Percentiles rank a stretch among this genome's conserved stretches.
Evolutionary conservation across 2,329 filamentous ascomycete genomes (phyloP).

Genomic region (Claviceps paspali): DNA sequence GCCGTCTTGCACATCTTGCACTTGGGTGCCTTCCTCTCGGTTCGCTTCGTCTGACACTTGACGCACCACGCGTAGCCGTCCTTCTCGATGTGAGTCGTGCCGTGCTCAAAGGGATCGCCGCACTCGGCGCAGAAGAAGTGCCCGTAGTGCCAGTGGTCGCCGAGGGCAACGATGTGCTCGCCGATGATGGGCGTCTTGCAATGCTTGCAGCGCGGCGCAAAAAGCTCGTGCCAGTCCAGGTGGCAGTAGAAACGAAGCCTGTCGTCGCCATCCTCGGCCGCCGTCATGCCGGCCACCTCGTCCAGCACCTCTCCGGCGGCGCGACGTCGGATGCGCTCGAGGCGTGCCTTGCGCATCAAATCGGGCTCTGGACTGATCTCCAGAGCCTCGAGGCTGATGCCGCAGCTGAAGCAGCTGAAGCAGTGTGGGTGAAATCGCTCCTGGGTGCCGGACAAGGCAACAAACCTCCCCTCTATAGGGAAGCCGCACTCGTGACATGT

Average conservation of each 20-base stretch:
- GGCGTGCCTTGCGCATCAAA: constrained; percentile 49
- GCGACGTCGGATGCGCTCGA: constrained; percentile 56
- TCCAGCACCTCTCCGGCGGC: constrained; percentile 41
- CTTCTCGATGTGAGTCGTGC: constrained; percentile 69
- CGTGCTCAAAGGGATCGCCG: constrained; percentile 76
- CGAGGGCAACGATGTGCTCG: constrained; percentile 85
- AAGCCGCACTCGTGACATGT: constrained; percentile 72
- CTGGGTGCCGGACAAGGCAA: constrained; percentile 57
- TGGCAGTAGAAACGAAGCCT: constrained; percentile 85
- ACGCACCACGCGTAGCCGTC: constrained; percentile 97
- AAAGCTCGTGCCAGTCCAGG: constrained; percentile 94
- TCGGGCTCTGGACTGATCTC: constrained; percentile 92
- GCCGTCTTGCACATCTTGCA: constrained; percentile 73
- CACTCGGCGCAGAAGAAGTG: constrained; percentile 99
- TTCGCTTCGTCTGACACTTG: constrained; percentile 79
- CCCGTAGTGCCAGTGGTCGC: constrained; percentile 89
- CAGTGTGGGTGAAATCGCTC: constrained; percentile 86
- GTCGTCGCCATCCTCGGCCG: constrained; percentile 57
- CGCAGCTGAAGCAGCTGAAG: constrained; percentile 79
- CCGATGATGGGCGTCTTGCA: constrained; percentile 95
- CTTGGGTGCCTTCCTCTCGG: constrained; percentile 74
- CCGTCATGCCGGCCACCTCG: constrained; percentile 47
- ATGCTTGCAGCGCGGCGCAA: constrained; percentile 82
- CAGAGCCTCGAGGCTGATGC: constrained; percentile 78
- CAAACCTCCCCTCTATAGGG: constrained; percentile 79